These are phyloP conservation scores for Amaranthus tricolor DNA, from an alignment of 179 eudicot genomes.

Conservation along the genomic window DNA sequence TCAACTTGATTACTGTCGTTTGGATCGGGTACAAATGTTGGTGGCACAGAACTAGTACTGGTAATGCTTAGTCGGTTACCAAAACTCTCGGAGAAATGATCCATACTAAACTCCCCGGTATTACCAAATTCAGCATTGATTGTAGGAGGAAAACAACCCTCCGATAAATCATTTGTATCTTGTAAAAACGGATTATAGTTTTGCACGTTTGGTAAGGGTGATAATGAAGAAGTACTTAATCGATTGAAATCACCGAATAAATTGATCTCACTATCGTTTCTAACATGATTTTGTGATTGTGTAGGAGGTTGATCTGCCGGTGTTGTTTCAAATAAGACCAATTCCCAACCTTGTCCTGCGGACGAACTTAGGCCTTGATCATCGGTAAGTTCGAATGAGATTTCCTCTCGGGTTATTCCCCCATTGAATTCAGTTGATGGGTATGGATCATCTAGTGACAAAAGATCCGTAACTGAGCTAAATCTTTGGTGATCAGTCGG, in stretches of 20 bases:
- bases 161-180: constrained; percentile 21
- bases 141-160: constrained; percentile 21
- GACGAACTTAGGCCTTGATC: constrained; percentile 4
- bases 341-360: constrained; percentile 55
- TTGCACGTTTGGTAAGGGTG: constrained; percentile 7
- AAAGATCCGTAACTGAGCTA: constrained; percentile 22
- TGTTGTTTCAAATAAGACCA: constrained; percentile 44
- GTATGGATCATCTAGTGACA: constrained; percentile 33
- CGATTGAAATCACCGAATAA: constrained; percentile 11
- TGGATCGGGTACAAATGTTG: background rate
- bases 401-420: background rate
- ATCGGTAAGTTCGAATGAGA: background rate
- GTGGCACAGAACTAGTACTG: background rate
- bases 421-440: background rate
- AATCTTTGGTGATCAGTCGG: constrained; percentile 27
- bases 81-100: constrained; percentile 4
- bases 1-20: background rate
- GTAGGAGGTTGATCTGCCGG: constrained; percentile 15
- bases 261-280: constrained; percentile 7
- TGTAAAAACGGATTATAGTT: constrained; percentile 71
- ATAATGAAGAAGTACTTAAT: background rate
- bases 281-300: constrained; percentile 9
- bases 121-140: background rate
- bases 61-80: constrained; percentile 5
- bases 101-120: background rate